A percentile compares a stretch with the other conserved stretches of the same genome.
Conservation (phyloP, 768 basidiomycete genomes). For the Hydnomerulius pinastri region DNA sequence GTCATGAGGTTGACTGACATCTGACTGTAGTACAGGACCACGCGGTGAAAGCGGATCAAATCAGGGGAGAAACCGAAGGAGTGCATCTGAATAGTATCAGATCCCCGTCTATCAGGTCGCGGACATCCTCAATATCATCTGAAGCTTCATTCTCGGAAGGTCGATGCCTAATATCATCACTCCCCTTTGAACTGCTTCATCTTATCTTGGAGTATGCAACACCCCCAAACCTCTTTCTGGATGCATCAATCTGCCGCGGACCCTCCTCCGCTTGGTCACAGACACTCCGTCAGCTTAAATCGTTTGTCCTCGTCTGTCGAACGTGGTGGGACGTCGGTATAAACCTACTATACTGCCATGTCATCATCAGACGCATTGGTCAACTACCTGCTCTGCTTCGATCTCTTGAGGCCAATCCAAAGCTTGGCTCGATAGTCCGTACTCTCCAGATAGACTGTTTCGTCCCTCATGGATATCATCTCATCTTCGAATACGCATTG, state of each 20-base stretch:
- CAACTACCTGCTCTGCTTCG: slow-evolving; percentile 24
- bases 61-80: too few species aligned
- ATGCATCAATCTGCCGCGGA: slow-evolving; percentile 11
- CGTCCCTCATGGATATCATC: not conserved
- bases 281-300: slow-evolving; percentile 20
- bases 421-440: slow-evolving; percentile 8
- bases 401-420: slow-evolving; percentile 15
- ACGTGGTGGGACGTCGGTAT: slow-evolving; percentile 26
- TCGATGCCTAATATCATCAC: not conserved
- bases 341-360: slow-evolving; percentile 27
- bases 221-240: slow-evolving; percentile 24
- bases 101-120: too few species aligned
- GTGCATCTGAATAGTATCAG: too few species aligned
- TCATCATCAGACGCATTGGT: slow-evolving; percentile 24
- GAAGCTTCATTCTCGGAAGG: too few species aligned
- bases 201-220: slow-evolving; percentile 25
- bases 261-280: slow-evolving; percentile 25
- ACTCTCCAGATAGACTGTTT: not conserved
- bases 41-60: too few species aligned
- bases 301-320: slow-evolving; percentile 26
- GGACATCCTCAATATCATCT: too few species aligned
- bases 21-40: too few species aligned
- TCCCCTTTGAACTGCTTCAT: slow-evolving; percentile 21
- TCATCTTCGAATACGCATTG: not conserved
- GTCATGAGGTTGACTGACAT: too few species aligned